phyloP scores from a whole-genome alignment of 139 green algal genomes.

The Picochlorum costavermella region DNA sequence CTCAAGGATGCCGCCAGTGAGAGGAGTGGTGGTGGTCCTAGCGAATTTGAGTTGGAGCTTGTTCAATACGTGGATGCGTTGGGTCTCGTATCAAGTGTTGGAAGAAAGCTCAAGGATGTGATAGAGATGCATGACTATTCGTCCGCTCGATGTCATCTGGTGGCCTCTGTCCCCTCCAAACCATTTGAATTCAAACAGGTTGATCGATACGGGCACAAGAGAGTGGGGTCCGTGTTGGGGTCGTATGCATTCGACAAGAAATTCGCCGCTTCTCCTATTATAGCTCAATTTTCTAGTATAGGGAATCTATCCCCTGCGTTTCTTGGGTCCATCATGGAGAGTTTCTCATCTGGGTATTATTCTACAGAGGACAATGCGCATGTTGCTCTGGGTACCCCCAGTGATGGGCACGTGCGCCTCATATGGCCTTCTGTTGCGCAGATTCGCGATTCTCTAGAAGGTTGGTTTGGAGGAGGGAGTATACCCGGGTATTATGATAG shows the following conservation, averaged over 20 bases:
- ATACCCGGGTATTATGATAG: constrained; percentile 55
- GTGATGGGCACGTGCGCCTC: constrained; percentile 24
- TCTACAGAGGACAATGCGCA: neutral
- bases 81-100: constrained; percentile 23
- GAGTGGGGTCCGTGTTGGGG: constrained; percentile 39
- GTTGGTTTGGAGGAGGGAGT: constrained; percentile 49
- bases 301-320: constrained; percentile 53
- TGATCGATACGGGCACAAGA: constrained; percentile 48
- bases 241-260: constrained; percentile 15
- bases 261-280: constrained; percentile 30
- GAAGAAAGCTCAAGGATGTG: neutral
- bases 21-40: constrained; percentile 21
- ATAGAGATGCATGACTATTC: constrained; percentile 54
- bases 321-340: constrained; percentile 52
- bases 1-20: constrained; percentile 51
- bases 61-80: constrained; percentile 48
- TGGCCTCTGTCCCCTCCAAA: constrained; percentile 37
- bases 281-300: constrained; percentile 61
- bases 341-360: constrained; percentile 33
- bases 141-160: constrained; percentile 37
- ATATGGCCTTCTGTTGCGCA: constrained; percentile 63
- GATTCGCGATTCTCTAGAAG: constrained; percentile 55
- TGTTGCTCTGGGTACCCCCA: neutral
- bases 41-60: neutral
- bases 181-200: constrained; percentile 43